Percentiles rank a stretch among this genome's conserved stretches.
These are phyloP conservation scores for Brettanomyces nanus DNA, from an alignment of 805 yeast genomes.

Conservation along the genomic window DNA sequence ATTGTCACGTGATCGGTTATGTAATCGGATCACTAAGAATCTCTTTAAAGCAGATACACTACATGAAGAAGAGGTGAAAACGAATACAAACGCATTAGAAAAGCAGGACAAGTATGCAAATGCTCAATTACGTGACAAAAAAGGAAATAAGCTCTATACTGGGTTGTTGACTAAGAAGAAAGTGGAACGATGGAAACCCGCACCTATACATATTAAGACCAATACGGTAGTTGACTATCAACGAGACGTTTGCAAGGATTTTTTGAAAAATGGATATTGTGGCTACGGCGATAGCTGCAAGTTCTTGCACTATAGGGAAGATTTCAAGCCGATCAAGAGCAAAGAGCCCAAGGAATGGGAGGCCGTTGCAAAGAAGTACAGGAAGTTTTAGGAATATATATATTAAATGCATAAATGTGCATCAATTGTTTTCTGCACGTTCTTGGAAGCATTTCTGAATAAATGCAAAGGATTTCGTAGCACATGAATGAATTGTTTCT, in stretches of 20 bases:
- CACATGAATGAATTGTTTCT: no score
- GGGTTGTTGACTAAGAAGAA: conserved; percentile 16
- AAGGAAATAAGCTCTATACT: conserved; percentile 21
- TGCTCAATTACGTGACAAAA: conserved; percentile 11
- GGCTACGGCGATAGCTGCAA: conserved; percentile 98
- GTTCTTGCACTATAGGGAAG: conserved; percentile 85
- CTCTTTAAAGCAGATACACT: conserved; percentile 18
- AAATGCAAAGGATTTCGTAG: background rate
- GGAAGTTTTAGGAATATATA: conserved; percentile 8
- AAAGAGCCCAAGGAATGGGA: conserved; percentile 56
- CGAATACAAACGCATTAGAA: conserved; percentile 4
- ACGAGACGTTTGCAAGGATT: conserved; percentile 93
- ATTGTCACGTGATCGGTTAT: no score
- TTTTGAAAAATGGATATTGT: conserved; percentile 84
- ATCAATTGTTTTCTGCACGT: conserved; percentile 1
- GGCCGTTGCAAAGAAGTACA: conserved; percentile 22
- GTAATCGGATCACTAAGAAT: background rate
- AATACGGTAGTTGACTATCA: conserved; percentile 78
- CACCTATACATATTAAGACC: conserved; percentile 43
- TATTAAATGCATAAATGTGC: no score
- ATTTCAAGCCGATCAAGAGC: conserved; percentile 45
- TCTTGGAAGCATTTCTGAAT: background rate
- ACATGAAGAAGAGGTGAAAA: conserved; percentile 16
- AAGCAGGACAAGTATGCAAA: background rate
- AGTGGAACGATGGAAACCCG: conserved; percentile 15